These are phyloP conservation scores for Selaginella moellendorffii DNA, from an alignment of 75 land plant species.

Conservation along the genomic window DNA sequence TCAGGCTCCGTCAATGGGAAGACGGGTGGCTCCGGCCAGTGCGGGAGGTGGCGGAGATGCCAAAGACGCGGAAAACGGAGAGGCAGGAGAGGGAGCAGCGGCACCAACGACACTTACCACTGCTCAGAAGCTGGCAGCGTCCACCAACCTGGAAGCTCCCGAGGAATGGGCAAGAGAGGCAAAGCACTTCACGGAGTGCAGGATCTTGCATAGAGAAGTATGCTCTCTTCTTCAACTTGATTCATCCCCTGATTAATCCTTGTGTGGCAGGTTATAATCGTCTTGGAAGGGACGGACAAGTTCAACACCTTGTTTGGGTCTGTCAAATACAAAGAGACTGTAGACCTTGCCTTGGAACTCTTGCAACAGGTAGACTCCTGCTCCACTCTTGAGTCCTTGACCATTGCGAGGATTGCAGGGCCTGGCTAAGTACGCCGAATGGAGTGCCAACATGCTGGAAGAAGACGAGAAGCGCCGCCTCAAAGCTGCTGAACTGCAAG, in stretches of 20 bases:
- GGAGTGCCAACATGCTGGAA: conserved; percentile 97
- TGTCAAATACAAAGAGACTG: conserved; percentile 70
- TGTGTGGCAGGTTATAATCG: conserved; percentile 66
- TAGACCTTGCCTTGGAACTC: conserved; percentile 83
- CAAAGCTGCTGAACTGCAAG: conserved; percentile 78
- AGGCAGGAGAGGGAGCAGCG: conserved; percentile 12
- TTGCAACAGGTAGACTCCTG: conserved; percentile 56
- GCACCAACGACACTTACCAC: conserved; percentile 29
- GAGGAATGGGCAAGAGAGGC: conserved; percentile 86
- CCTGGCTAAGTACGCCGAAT: conserved; percentile 81
- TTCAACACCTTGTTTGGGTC: conserved; percentile 83
- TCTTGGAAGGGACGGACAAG: conserved; percentile 85
- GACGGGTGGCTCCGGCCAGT: conserved; percentile 33
- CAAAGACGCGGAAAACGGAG: conserved; percentile 27
- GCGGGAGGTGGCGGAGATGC: conserved; percentile 48
- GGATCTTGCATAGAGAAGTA: conserved; percentile 80
- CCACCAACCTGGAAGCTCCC: conserved; percentile 31
- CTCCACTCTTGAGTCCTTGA: conserved; percentile 3
- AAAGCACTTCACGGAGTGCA: conserved; percentile 82
- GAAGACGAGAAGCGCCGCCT: conserved; percentile 61
- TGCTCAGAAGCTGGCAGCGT: conserved; percentile 76
- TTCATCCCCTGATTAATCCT: not conserved
- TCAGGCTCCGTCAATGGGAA: conserved; percentile 92
- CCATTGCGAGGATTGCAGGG: conserved; percentile 32
- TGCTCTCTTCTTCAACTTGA: conserved; percentile 9